Percentiles rank a stretch among this genome's conserved stretches.
Conservation (phyloP, 305 asterid genomes). For the Euphrasia arctica region DNA sequence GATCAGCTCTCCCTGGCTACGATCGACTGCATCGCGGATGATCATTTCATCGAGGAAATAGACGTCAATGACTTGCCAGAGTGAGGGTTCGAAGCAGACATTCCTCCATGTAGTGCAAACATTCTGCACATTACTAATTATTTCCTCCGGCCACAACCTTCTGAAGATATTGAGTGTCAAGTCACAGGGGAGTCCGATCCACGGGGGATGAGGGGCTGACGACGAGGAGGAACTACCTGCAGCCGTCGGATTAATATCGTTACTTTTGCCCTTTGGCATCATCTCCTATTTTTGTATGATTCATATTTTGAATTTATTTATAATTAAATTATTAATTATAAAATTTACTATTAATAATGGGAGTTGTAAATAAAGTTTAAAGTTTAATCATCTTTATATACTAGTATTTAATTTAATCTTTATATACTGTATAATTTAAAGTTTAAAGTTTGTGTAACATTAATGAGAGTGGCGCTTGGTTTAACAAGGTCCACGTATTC, state of each 20-base stretch:
- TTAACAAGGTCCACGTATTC: no score
- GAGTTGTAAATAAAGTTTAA: no score
- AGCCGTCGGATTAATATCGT: neutral
- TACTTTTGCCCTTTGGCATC: neutral
- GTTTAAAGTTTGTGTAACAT: no score
- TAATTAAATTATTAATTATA: no score
- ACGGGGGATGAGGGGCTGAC: conserved; percentile 20
- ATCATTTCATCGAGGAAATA: neutral
- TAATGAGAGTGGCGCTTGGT: no score
- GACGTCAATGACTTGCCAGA: conserved; percentile 42
- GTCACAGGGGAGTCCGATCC: conserved; percentile 37
- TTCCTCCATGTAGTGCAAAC: conserved; percentile 43
- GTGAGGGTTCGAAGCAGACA: conserved; percentile 33
- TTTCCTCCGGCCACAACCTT: conserved; percentile 25
- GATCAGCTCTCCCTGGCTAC: conserved; percentile 39
- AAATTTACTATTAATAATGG: no score
- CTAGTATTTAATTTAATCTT: no score
- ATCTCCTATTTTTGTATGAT: no score
- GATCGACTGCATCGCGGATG: conserved; percentile 42
- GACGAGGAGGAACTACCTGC: neutral
- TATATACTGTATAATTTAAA: no score
- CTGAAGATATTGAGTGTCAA: conserved; percentile 35
- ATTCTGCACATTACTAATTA: conserved; percentile 27
- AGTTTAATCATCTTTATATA: no score
- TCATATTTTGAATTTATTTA: no score